Evolutionary conservation across 2,329 filamentous ascomycete species (phyloP).

Genomic region (Monosporascus sp.): DNA sequence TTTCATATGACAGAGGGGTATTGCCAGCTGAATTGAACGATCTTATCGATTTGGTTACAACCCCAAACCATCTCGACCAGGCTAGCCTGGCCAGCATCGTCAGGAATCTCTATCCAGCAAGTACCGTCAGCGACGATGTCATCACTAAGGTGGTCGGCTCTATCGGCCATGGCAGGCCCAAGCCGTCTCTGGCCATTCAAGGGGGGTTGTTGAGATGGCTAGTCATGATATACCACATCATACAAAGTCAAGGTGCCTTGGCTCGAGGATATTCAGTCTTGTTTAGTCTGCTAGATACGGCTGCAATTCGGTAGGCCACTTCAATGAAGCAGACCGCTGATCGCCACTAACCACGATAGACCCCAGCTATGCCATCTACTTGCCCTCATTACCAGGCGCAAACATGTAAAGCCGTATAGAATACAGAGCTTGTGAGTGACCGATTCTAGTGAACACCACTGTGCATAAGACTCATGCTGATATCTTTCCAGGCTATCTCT

Average conservation of each 20-base stretch:
- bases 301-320: constrained; percentile 56
- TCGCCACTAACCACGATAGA: constrained; percentile 29
- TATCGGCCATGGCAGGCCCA: constrained; percentile 72
- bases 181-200: constrained; percentile 67
- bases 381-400: constrained; percentile 71
- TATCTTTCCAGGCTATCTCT: constrained; percentile 43
- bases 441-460: not conserved
- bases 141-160: constrained; percentile 63
- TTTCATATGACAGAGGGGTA: constrained; percentile 65
- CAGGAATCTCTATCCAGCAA: constrained; percentile 71
- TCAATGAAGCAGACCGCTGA: not conserved
- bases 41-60: constrained; percentile 62
- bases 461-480: constrained; percentile 8
- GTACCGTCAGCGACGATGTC: constrained; percentile 52
- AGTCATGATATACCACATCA: constrained; percentile 65
- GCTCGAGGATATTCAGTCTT: constrained; percentile 68
- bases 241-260: constrained; percentile 59
- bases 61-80: constrained; percentile 68
- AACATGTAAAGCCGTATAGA: constrained; percentile 76
- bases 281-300: constrained; percentile 78
- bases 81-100: constrained; percentile 63
- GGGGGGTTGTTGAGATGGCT: constrained; percentile 71
- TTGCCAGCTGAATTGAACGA: constrained; percentile 52
- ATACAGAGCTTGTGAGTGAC: constrained; percentile 65
- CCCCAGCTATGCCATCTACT: constrained; percentile 69